Percentiles rank a stretch among this genome's conserved stretches.
These are phyloP conservation scores for Colletotrichum nymphaeae DNA, from an alignment of 2,329 filamentous ascomycete genomes.

Conservation along the genomic window DNA sequence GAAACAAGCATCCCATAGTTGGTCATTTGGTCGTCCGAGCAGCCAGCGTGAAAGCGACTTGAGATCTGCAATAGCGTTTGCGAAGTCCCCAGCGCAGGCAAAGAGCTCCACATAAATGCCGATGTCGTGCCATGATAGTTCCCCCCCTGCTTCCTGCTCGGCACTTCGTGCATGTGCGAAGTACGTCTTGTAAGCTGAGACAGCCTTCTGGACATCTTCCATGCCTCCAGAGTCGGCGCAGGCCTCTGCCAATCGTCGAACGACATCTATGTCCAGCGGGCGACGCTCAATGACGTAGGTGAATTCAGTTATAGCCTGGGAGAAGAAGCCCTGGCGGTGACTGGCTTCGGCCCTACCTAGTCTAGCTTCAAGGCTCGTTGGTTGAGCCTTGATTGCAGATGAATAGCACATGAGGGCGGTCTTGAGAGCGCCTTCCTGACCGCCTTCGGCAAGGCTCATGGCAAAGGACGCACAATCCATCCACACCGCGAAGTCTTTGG, in stretches of 20 bases:
- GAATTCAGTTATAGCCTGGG: conserved; percentile 68
- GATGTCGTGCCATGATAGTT: conserved; percentile 81
- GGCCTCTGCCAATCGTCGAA: conserved; percentile 67
- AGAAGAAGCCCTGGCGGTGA: conserved; percentile 65
- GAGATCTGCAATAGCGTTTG: conserved; percentile 75
- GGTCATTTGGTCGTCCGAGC: conserved; percentile 78
- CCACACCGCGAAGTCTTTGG: conserved; percentile 71
- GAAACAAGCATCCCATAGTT: conserved; percentile 75
- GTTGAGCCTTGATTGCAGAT: conserved; percentile 68
- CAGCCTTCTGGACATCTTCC: conserved; percentile 54
- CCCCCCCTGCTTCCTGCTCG: conserved; percentile 43
- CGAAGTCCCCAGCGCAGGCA: conserved; percentile 70
- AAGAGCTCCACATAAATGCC: conserved; percentile 88
- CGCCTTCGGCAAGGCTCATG: conserved; percentile 58
- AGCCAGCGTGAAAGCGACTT: conserved; percentile 85
- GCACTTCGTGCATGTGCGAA: conserved; percentile 55
- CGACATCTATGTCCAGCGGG: conserved; percentile 64
- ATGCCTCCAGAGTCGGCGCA: conserved; percentile 63
- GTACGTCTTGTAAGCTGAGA: conserved; percentile 60
- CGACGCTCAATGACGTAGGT: conserved; percentile 62
- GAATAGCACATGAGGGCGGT: conserved; percentile 70
- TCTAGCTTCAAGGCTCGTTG: conserved; percentile 66
- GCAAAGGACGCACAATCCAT: conserved; percentile 68
- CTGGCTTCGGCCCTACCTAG: conserved; percentile 69
- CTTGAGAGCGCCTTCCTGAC: conserved; percentile 61